A percentile compares a stretch with the other conserved stretches of the same genome.
Evolutionary conservation across 2,329 filamentous ascomycete genomes (phyloP).

Genomic region (Rachicladosporium sp.): DNA sequence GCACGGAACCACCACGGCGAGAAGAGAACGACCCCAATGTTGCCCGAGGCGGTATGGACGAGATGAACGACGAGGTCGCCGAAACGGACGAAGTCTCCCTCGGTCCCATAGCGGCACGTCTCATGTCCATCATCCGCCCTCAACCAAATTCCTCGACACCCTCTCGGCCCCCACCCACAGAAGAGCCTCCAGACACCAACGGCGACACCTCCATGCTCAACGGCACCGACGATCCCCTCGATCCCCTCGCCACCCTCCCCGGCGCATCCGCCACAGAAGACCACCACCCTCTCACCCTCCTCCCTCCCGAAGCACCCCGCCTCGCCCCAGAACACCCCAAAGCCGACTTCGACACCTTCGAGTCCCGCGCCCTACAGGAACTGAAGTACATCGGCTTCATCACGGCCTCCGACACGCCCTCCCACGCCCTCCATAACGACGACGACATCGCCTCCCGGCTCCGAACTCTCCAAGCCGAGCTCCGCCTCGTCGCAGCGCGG

Average conservation of each 20-base stretch:
- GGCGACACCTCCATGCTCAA: constrained; percentile 32
- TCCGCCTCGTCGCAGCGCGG: constrained; percentile 70
- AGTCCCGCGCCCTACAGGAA: constrained; percentile 84
- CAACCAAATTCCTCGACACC: constrained; percentile 40
- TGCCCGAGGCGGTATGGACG: constrained; percentile 71
- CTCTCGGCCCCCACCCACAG: constrained; percentile 32
- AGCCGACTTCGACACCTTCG: constrained; percentile 78
- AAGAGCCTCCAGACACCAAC: constrained; percentile 31
- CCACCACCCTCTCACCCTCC: constrained; percentile 54
- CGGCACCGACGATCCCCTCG: constrained; percentile 31
- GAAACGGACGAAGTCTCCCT: constrained; percentile 84
- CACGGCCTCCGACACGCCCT: constrained; percentile 46
- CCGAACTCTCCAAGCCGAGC: constrained; percentile 67
- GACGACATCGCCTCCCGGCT: constrained; percentile 88
- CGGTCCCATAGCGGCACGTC: constrained; percentile 69
- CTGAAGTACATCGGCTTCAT: constrained; percentile 83
- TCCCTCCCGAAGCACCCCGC: constrained; percentile 37
- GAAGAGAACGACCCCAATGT: constrained; percentile 62
- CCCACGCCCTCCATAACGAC: constrained; percentile 83
- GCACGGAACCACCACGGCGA: constrained; percentile 56
- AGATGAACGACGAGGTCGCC: constrained; percentile 72
- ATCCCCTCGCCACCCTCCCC: constrained; percentile 16
- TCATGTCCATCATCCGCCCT: constrained; percentile 70
- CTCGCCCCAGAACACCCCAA: constrained; percentile 19
- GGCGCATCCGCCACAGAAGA: constrained; percentile 23